A percentile compares a stretch with the other conserved stretches of the same genome.
Evolutionary conservation across 176 grass and related monocot genomes (phyloP).

Genomic region (Calamus simplicifolius): DNA sequence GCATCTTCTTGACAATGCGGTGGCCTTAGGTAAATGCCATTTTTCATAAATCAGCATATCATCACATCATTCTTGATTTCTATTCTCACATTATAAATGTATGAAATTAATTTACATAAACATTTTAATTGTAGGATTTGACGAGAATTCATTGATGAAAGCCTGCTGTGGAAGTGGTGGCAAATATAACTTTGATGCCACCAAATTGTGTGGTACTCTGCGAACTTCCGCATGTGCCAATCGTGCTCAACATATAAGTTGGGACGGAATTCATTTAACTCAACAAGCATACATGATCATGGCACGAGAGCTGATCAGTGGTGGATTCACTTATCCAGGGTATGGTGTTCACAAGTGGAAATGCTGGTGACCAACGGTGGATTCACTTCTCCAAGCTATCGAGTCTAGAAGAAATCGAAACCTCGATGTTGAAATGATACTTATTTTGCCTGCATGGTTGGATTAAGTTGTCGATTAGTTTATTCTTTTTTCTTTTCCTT

Average conservation of each 20-base stretch:
- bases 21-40: slow-evolving; percentile 24
- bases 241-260: slow-evolving; percentile 46
- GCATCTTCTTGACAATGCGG: slow-evolving; percentile 50
- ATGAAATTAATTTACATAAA: too few relatives aligned
- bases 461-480: too few relatives aligned
- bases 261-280: slow-evolving; percentile 86
- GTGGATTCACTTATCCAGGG: slow-evolving; percentile 51
- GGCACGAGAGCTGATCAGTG: slow-evolving; percentile 49
- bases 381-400: too few relatives aligned
- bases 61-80: neutral
- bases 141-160: slow-evolving; percentile 31
- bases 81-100: too few relatives aligned
- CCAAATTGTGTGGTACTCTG: slow-evolving; percentile 36
- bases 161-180: slow-evolving; percentile 65
- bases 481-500: too few relatives aligned
- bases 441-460: too few relatives aligned
- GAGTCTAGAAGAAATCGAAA: too few relatives aligned
- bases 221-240: slow-evolving; percentile 29
- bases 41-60: neutral
- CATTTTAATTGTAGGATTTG: slow-evolving; percentile 33
- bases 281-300: slow-evolving; percentile 68
- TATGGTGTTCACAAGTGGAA: slow-evolving; percentile 61
- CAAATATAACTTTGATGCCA: slow-evolving; percentile 47
- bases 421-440: too few relatives aligned
- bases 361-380: slow-evolving; percentile 16